Conservation (phyloP, 108 stramenopile species). For the Discostella stelligeroides region DNA sequence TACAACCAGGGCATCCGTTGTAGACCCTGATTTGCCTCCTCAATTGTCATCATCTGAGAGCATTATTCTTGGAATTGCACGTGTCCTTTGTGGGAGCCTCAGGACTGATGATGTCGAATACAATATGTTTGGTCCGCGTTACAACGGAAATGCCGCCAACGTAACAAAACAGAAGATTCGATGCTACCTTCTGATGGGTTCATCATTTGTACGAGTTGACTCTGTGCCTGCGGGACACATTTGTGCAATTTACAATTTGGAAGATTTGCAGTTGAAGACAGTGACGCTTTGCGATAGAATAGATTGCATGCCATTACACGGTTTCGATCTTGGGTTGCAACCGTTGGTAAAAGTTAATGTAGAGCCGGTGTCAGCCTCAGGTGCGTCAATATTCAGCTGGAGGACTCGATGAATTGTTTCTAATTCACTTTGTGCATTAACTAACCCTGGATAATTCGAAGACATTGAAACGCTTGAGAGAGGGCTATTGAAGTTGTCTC, state of each 20-base stretch:
- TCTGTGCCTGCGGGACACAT: slow-evolving; percentile 88
- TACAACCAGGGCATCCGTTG: slow-evolving; percentile 57
- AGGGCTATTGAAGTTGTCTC: slow-evolving; percentile 72
- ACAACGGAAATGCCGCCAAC: slow-evolving; percentile 29
- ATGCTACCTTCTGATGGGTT: slow-evolving; percentile 86
- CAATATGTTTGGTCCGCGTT: slow-evolving; percentile 77
- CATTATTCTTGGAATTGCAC: slow-evolving; percentile 78
- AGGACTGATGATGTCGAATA: slow-evolving; percentile 64
- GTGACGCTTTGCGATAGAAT: slow-evolving; percentile 67
- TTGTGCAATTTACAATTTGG: slow-evolving; percentile 85
- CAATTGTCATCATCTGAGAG: slow-evolving; percentile 31
- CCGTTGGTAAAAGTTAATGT: slow-evolving; percentile 92
- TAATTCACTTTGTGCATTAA: neutral
- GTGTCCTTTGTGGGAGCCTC: slow-evolving; percentile 77
- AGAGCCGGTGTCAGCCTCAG: slow-evolving; percentile 67
- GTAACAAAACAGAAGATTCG: slow-evolving; percentile 57
- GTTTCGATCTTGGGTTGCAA: slow-evolving; percentile 72
- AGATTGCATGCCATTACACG: slow-evolving; percentile 73
- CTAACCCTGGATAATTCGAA: neutral
- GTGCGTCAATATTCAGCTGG: slow-evolving; percentile 17
- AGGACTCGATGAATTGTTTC: neutral
- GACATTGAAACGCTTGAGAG: slow-evolving; percentile 74
- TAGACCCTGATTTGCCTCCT: slow-evolving; percentile 61
- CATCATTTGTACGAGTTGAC: slow-evolving; percentile 76
- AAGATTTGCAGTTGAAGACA: slow-evolving; percentile 81